Evolutionary conservation across 176 grass and related monocot species (phyloP), one percentile per base, ranked within the genome.

Genomic region (Triticum timopheevii): DNA sequence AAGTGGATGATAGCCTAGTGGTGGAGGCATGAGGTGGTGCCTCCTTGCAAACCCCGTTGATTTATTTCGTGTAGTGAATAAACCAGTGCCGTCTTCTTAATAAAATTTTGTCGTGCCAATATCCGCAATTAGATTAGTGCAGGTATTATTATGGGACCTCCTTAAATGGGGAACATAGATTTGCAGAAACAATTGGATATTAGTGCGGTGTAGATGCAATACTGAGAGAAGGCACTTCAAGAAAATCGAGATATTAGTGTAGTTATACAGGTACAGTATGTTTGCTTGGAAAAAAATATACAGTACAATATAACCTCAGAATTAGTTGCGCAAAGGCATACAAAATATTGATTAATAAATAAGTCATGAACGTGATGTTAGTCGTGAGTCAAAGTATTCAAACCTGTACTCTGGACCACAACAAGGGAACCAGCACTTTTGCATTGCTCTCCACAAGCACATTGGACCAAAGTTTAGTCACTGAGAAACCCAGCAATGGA

Each of bases 371-470:
- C 34, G 13, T 11, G 2, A 24, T 77, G 69, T 68, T 81, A 31
- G 30, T 68, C 40, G 47, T 78, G 2, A n/a, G 81, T 78, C 5
- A 62, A 69, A 19, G 50, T 77, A 34, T 67, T 63, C 80, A 80
- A 90, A 99, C 97, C 93, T 99, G 97, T 42, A 99, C 93, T 96
- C 97, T 91, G 62, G 94, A 92, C 97, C 97, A 99, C 44, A 99
- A 86, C 82, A 99, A 93, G 49, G 97, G 97, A 88, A 99, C 94
- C 83, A 99, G 83, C 20, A 91, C 97, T 87, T 92, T 92, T 22
- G 97, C 97, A 83, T 93, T 90, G 85, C 84, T 87, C 76, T 96
- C 97, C 27, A 99, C 93, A 84, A 88, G 89, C 20, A 99, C 97
- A 80, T 99, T 99, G 25, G 97, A 99, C 94, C 92, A 99, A 86